Conservation (phyloP, 2,329 filamentous ascomycete genomes). For the Ceratocystis harringtonii region DNA sequence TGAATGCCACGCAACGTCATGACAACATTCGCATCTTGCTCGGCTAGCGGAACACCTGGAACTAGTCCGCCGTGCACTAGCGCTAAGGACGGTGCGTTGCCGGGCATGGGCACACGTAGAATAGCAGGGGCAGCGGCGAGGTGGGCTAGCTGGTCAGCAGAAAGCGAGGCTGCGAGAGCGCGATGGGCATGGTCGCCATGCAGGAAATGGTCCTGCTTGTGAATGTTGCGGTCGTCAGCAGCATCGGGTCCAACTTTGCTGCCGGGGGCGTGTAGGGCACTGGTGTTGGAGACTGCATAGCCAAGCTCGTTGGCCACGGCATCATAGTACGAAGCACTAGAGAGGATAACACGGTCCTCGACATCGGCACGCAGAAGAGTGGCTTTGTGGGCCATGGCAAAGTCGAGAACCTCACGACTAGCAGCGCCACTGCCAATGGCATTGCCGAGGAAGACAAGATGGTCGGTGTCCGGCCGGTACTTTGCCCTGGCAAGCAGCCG, state of each 20-base stretch:
- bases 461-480: conserved; percentile 46
- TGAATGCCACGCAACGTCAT: conserved; percentile 88
- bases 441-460: conserved; percentile 63
- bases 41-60: conserved; percentile 52
- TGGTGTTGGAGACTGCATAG: conserved; percentile 19
- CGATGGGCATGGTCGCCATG: conserved; percentile 31
- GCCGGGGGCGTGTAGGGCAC: conserved; percentile 19
- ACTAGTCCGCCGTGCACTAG: conserved; percentile 79
- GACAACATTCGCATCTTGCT: conserved; percentile 61
- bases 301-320: conserved; percentile 35
- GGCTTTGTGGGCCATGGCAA: conserved; percentile 58
- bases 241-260: neutral
- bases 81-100: conserved; percentile 43
- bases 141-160: conserved; percentile 49
- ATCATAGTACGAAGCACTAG: conserved; percentile 21
- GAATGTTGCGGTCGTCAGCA: conserved; percentile 21
- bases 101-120: conserved; percentile 39
- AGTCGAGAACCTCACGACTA: conserved; percentile 58
- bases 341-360: conserved; percentile 70
- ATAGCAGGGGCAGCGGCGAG: conserved; percentile 63
- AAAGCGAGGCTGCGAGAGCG: conserved; percentile 40
- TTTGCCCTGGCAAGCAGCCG: conserved; percentile 50
- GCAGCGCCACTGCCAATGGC: conserved; percentile 65
- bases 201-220: conserved; percentile 20
- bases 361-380: conserved; percentile 83